phyloP scores from a whole-genome alignment of 441 rosid genomes.

The Bruguiera hainesii region DNA sequence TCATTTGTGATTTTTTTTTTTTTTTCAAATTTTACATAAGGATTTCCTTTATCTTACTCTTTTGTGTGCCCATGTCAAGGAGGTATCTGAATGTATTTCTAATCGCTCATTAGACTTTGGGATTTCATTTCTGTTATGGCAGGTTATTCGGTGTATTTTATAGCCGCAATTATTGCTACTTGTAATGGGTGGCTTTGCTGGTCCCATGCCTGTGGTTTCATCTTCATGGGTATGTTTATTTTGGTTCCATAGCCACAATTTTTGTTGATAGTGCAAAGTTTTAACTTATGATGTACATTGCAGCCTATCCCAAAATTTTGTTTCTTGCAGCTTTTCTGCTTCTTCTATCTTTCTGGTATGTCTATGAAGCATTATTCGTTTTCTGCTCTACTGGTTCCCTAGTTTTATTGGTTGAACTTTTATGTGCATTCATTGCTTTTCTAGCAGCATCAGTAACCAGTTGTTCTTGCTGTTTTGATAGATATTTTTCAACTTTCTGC shows the following conservation, averaged over 20 bases:
- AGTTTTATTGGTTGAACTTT: not conserved
- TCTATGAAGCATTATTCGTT: not conserved
- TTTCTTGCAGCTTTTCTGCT: constrained; percentile 58
- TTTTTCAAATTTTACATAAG: too few species aligned
- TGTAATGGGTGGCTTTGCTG: constrained; percentile 60
- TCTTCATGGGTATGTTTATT: constrained; percentile 49
- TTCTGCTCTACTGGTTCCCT: too few species aligned
- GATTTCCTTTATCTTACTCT: too few species aligned
- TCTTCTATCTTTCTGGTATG: constrained; percentile 60
- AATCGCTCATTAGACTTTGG: not conserved
- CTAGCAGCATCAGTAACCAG: too few species aligned
- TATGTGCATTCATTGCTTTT: too few species aligned
- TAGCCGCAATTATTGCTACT: constrained; percentile 42
- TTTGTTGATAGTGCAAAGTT: constrained; percentile 5
- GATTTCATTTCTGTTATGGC: constrained; percentile 19
- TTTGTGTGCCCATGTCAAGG: too few species aligned
- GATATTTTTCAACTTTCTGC: too few species aligned
- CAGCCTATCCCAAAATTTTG: constrained; percentile 61
- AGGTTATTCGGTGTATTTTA: constrained; percentile 50
- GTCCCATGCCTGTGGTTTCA: constrained; percentile 49
- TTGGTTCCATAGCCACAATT: not conserved
- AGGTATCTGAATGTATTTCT: not conserved
- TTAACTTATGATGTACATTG: constrained; percentile 24
- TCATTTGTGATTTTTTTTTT: too few species aligned
- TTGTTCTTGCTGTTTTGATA: too few species aligned